Base-by-base conservation (phyloP, 352 stramenopile genomes). In the Phytophthora megakarya region DNA sequence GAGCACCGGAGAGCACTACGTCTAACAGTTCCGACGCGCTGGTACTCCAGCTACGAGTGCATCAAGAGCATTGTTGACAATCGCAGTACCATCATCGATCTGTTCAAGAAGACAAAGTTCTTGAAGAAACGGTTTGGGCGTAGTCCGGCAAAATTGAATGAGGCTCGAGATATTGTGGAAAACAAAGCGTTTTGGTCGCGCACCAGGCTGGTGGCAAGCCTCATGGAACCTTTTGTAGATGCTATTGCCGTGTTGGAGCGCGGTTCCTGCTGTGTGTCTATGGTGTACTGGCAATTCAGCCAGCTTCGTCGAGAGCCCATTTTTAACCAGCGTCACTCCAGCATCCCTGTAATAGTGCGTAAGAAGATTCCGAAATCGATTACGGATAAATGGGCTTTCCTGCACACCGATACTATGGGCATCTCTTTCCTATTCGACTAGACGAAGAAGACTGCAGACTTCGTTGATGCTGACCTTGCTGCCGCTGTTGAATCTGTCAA, bases 281-380 rank as follows among this genome's bases (percentile, higher is more conserved):
- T 47, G 49, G 48, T 56, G 16, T 57, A 57, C 37, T 57, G 49
- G 49, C 49, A 39, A 13, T 57, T 57, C 35, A 57, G 49, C 16
- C 33, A 57, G 10, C 64, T 37, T 37, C 58, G n/a, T n/a, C n/a
- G n/a, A n/a, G n/a, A n/a, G n/a, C n/a, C n/a, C n/a, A n/a, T n/a
- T n/a, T n/a, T n/a, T n/a, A n/a, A n/a, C n/a, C n/a, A n/a, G n/a
- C n/a, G n/a, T n/a, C n/a, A n/a, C n/a, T n/a, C n/a, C n/a, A n/a
- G n/a, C n/a, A n/a, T n/a, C n/a, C n/a, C n/a, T n/a, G n/a, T n/a
- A n/a, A n/a, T n/a, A n/a, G n/a, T n/a, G n/a, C n/a, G n/a, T n/a
- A n/a, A n/a, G n/a, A n/a, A n/a, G n/a, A n/a, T n/a, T n/a, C n/a
- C n/a, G n/a, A n/a, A n/a, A n/a, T 47, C 40, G 11, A 55, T 44